phyloP scores from a whole-genome alignment of 139 green algal genomes.

The Chlorella sp. region DNA sequence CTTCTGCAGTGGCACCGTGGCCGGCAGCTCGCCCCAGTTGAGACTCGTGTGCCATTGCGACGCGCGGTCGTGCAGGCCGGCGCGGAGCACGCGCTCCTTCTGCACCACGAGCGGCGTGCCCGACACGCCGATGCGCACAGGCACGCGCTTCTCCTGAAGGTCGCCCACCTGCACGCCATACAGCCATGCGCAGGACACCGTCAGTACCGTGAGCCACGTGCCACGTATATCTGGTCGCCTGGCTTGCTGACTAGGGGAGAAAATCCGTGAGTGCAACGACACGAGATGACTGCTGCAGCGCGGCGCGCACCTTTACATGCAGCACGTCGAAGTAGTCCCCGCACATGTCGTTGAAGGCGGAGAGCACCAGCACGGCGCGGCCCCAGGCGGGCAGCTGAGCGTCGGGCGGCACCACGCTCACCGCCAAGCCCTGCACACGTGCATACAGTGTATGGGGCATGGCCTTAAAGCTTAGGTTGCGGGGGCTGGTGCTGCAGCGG shows the following conservation, averaged over 20 bases:
- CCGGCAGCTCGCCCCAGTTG: slow-evolving; percentile 28
- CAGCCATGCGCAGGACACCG: no score
- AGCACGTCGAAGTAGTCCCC: slow-evolving; percentile 52
- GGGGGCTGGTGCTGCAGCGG: no score
- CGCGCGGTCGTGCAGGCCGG: slow-evolving; percentile 10
- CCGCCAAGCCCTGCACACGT: slow-evolving; percentile 32
- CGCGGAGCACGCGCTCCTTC: slow-evolving; percentile 33
- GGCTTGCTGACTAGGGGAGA: no score
- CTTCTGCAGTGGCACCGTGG: slow-evolving; percentile 12
- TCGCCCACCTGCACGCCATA: slow-evolving; percentile 39
- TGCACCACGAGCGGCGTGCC: slow-evolving; percentile 49
- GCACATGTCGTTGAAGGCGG: slow-evolving; percentile 47
- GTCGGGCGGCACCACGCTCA: slow-evolving; percentile 26
- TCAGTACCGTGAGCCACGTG: no score
- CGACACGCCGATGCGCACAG: slow-evolving; percentile 43
- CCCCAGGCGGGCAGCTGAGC: slow-evolving; percentile 23
- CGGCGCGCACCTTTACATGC: slow-evolving; percentile 32
- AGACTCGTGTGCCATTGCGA: slow-evolving; percentile 18
- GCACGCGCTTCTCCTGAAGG: slow-evolving; percentile 32
- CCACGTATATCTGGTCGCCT: no score
- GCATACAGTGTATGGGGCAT: no score
- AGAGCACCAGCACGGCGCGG: slow-evolving; percentile 25
- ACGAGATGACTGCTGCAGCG: no score
- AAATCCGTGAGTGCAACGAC: no score
- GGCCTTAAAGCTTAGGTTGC: no score